phyloP scores from a whole-genome alignment of 1,284 basidiomycete species.

The Paramarasmius palmivorus region DNA sequence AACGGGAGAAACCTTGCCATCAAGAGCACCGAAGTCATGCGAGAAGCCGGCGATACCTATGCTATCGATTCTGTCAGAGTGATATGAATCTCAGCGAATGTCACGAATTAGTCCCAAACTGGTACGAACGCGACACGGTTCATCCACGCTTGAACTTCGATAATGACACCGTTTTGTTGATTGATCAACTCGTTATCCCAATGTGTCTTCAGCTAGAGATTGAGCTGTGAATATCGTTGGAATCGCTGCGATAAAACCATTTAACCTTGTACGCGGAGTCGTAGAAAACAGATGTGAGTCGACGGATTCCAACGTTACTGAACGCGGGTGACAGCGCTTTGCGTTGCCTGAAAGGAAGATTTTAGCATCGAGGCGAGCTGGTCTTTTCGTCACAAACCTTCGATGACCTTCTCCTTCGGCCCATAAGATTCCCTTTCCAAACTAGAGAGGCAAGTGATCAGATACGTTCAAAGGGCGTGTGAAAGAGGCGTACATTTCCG shows the following conservation, averaged over 20 bases:
- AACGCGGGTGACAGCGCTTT: slow-evolving; percentile 47
- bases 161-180: slow-evolving; percentile 16
- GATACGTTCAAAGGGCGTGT: not conserved
- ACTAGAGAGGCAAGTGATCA: slow-evolving; percentile 32
- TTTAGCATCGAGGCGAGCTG: slow-evolving; percentile 20
- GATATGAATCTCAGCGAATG: too few species aligned
- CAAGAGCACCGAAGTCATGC: slow-evolving; percentile 46
- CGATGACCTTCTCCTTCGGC: slow-evolving; percentile 48
- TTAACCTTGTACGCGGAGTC: slow-evolving; percentile 31
- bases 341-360: slow-evolving; percentile 40
- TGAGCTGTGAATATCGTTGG: slow-evolving; percentile 23
- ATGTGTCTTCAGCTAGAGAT: slow-evolving; percentile 3
- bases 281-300: slow-evolving; percentile 41
- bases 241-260: too few species aligned
- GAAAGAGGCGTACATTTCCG: slow-evolving; percentile 36
- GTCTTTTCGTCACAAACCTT: not conserved
- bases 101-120: too few species aligned
- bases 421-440: slow-evolving; percentile 48
- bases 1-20: slow-evolving; percentile 36
- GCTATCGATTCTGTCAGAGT: slow-evolving; percentile 41
- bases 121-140: slow-evolving; percentile 38
- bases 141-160: slow-evolving; percentile 50
- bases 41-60: slow-evolving; percentile 46
- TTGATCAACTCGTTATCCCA: slow-evolving; percentile 13
- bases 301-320: slow-evolving; percentile 42